phyloP scores from a whole-genome alignment of 2,329 filamentous ascomycete species.

The Trichocomaceae sp. region DNA sequence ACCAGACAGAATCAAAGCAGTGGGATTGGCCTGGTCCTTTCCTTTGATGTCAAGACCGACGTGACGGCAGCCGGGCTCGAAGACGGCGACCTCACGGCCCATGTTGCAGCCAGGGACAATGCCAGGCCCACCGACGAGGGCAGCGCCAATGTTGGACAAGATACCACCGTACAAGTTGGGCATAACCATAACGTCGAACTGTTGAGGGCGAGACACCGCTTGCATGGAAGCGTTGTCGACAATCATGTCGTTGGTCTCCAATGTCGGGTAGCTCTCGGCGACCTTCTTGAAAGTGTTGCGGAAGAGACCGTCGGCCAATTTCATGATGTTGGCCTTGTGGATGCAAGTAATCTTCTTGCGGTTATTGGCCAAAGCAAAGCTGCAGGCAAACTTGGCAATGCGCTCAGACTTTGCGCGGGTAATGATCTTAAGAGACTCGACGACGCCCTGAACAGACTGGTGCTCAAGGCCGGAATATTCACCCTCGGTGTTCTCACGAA shows the following conservation, averaged over 20 bases:
- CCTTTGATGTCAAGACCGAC: slow-evolving; percentile 99
- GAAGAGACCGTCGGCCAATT: slow-evolving; percentile 97
- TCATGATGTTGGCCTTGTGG: slow-evolving; percentile 99
- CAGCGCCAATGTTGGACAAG: slow-evolving; percentile 96
- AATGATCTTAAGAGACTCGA: slow-evolving; percentile 99
- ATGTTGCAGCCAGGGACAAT: slow-evolving; percentile 99
- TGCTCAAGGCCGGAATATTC: slow-evolving; percentile 99
- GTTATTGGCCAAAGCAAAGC: slow-evolving; percentile 97
- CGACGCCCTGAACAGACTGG: slow-evolving; percentile 91
- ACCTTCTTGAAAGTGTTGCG: slow-evolving; percentile 92
- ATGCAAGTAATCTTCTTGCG: slow-evolving; percentile 99
- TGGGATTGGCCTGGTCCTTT: slow-evolving; percentile 98
- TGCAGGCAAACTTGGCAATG: slow-evolving; percentile 97
- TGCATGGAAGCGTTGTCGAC: slow-evolving; percentile 99
- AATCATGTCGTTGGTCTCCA: slow-evolving; percentile 99
- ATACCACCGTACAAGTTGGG: slow-evolving; percentile 99
- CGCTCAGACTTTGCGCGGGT: slow-evolving; percentile 98
- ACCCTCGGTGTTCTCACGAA: slow-evolving; percentile 99
- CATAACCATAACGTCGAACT: slow-evolving; percentile 99
- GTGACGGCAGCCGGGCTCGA: slow-evolving; percentile 98
- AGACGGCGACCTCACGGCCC: slow-evolving; percentile 95
- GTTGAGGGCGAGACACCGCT: slow-evolving; percentile 89
- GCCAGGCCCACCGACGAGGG: slow-evolving; percentile 91
- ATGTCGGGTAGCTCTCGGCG: slow-evolving; percentile 88
- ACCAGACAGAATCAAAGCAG: slow-evolving; percentile 86